Conservation (phyloP, 2,329 filamentous ascomycete genomes). For the Fusarium nematophilum region DNA sequence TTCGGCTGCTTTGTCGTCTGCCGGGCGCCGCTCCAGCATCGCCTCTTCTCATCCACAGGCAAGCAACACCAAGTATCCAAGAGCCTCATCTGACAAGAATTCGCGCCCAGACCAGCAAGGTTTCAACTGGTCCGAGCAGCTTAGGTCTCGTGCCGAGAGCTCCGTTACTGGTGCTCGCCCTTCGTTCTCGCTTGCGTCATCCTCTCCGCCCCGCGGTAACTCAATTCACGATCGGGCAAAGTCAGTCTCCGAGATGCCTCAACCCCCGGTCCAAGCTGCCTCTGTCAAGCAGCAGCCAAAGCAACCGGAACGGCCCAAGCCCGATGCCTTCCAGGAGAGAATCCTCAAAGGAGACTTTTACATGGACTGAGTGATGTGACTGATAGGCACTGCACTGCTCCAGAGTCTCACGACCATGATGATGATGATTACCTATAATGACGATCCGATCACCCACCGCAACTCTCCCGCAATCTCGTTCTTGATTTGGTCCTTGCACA, state of each 20-base stretch:
- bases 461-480: conserved; percentile 23
- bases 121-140: conserved; percentile 97
- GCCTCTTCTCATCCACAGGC: conserved; percentile 59
- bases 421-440: conserved; percentile 34
- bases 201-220: conserved; percentile 50
- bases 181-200: conserved; percentile 67
- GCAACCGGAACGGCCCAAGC: conserved; percentile 69
- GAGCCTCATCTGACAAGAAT: conserved; percentile 73
- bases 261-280: conserved; percentile 64
- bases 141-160: conserved; percentile 91
- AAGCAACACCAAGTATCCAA: conserved; percentile 68
- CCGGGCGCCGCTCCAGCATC: conserved; percentile 52
- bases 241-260: conserved; percentile 74
- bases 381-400: conserved; percentile 3
- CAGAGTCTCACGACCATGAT: conserved; percentile 29
- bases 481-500: conserved; percentile 20
- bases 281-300: conserved; percentile 53
- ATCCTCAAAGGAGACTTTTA: conserved; percentile 98
- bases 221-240: conserved; percentile 73
- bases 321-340: conserved; percentile 95
- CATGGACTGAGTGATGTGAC: conserved; percentile 78
- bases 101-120: conserved; percentile 80
- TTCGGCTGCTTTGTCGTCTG: conserved; percentile 48
- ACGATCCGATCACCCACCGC: conserved; percentile 20
- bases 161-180: conserved; percentile 69